A percentile compares a stretch with the other conserved stretches of the same genome.
Conservation (phyloP, 306 rosid genomes). For the Gleditsia sinensis region DNA sequence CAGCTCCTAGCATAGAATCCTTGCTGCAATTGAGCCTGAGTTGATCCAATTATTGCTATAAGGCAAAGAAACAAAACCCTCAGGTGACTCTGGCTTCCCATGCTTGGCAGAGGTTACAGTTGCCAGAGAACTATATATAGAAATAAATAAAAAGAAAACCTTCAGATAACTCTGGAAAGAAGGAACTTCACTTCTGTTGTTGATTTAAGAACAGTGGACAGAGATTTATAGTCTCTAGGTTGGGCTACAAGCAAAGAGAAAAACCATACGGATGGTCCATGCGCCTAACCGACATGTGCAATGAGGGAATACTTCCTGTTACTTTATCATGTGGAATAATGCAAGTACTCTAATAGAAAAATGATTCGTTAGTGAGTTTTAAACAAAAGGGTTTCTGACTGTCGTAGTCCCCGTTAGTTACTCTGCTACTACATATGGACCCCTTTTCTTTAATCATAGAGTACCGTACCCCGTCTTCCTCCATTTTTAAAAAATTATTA, state of each 20-base stretch:
- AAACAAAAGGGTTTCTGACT: neutral
- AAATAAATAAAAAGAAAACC: neutral
- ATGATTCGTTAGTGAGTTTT: slow-evolving; percentile 40
- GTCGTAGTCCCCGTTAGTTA: neutral
- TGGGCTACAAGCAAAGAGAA: slow-evolving; percentile 12
- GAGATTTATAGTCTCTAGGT: slow-evolving; percentile 32
- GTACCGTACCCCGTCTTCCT: neutral
- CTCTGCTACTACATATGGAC: neutral
- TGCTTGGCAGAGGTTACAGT: slow-evolving; percentile 24
- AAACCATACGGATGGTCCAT: slow-evolving; percentile 42
- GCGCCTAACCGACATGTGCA: slow-evolving; percentile 48
- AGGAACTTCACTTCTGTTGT: slow-evolving; percentile 4
- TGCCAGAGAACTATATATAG: neutral
- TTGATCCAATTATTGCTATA: slow-evolving; percentile 42
- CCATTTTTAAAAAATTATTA: too few species aligned
- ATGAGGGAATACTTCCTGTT: slow-evolving; percentile 7
- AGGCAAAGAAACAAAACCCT: slow-evolving; percentile 43
- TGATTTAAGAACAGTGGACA: slow-evolving; percentile 12
- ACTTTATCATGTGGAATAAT: slow-evolving; percentile 28
- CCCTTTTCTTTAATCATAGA: neutral
- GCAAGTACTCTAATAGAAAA: neutral
- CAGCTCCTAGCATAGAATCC: slow-evolving; percentile 72
- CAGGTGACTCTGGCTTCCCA: slow-evolving; percentile 36
- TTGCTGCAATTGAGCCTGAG: slow-evolving; percentile 64
- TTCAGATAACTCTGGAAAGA: slow-evolving; percentile 10